Evolutionary conservation across 2,329 filamentous ascomycete species (phyloP).

Genomic region (Pseudogymnoascus sp.): DNA sequence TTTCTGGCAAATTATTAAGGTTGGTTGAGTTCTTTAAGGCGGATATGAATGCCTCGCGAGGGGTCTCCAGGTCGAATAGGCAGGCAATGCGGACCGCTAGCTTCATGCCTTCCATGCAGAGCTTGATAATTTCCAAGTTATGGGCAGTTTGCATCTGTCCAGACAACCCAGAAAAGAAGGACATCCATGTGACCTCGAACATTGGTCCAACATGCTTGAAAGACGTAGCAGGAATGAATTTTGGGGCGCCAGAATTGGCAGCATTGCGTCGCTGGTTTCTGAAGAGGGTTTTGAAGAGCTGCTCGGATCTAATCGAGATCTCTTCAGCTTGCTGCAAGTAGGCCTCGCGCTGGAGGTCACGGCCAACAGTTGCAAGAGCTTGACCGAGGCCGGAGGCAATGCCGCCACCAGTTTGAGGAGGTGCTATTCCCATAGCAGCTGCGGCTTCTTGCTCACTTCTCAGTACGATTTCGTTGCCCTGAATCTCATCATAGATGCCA

Average conservation of each 20-base stretch:
- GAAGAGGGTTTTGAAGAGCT: slow-evolving; percentile 89
- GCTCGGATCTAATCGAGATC: slow-evolving; percentile 66
- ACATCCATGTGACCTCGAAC: slow-evolving; percentile 99
- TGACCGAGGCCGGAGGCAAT: slow-evolving; percentile 80
- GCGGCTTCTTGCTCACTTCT: slow-evolving; percentile 87
- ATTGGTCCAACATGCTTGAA: slow-evolving; percentile 94
- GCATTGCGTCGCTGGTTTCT: slow-evolving; percentile 80
- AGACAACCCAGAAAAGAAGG: slow-evolving; percentile 89
- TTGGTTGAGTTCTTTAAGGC: slow-evolving; percentile 91
- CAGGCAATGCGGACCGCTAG: slow-evolving; percentile 90
- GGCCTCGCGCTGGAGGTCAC: slow-evolving; percentile 85
- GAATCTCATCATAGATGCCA: slow-evolving; percentile 88
- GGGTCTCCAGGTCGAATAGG: slow-evolving; percentile 86
- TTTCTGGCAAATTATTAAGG: slow-evolving; percentile 89
- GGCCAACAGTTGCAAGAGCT: slow-evolving; percentile 82
- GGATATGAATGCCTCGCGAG: slow-evolving; percentile 88
- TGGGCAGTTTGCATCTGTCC: slow-evolving; percentile 89
- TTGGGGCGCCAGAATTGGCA: slow-evolving; percentile 48
- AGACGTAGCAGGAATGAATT: slow-evolving; percentile 88
- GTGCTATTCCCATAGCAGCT: slow-evolving; percentile 62
- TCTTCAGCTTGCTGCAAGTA: slow-evolving; percentile 94
- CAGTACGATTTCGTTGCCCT: slow-evolving; percentile 84
- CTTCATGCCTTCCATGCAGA: slow-evolving; percentile 94
- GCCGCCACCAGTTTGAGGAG: slow-evolving; percentile 54
- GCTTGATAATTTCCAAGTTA: slow-evolving; percentile 82